phyloP scores from a whole-genome alignment of 2,329 filamentous ascomycete genomes.

The Zymoseptoria pseudotritici region DNA sequence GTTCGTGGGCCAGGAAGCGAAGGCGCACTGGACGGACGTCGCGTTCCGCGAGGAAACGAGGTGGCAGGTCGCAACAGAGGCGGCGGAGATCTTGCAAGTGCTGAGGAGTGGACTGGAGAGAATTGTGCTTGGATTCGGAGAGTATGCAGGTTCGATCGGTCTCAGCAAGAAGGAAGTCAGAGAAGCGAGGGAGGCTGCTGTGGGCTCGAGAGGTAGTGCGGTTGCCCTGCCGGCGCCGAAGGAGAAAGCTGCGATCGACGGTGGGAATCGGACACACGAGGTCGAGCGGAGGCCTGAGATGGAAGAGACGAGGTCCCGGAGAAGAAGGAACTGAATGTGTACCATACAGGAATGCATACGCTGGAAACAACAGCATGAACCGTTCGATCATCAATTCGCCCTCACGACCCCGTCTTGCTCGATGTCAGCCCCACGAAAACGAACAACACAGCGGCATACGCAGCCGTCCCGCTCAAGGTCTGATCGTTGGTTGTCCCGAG shows the following conservation, averaged over 20 bases:
- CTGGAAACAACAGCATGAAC: not conserved
- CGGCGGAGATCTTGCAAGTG: slow-evolving; percentile 61
- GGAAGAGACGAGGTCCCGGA: not conserved
- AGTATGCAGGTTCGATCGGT: slow-evolving; percentile 64
- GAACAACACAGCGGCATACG: slow-evolving; percentile 1
- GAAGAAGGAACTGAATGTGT: not conserved
- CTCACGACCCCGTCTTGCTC: not conserved
- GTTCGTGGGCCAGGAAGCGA: slow-evolving; percentile 50
- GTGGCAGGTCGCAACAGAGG: slow-evolving; percentile 50
- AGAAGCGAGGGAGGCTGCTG: slow-evolving; percentile 57
- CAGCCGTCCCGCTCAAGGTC: not conserved
- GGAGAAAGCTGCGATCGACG: not conserved
- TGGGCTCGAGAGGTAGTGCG: not conserved
- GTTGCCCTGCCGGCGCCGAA: not conserved
- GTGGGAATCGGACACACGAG: not conserved
- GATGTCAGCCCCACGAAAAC: slow-evolving; percentile 2
- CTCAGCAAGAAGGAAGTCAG: slow-evolving; percentile 64
- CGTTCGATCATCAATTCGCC: not conserved
- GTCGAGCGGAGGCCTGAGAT: not conserved
- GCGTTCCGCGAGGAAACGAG: slow-evolving; percentile 38
- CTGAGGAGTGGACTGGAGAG: slow-evolving; percentile 59
- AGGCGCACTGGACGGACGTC: slow-evolving; percentile 73
- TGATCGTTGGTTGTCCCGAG: slow-evolving; percentile 1
- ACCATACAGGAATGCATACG: not conserved
- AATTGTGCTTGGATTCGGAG: slow-evolving; percentile 64